phyloP scores from a whole-genome alignment of 1,139 yeast genomes.

The Saccharomyces hybrid region DNA sequence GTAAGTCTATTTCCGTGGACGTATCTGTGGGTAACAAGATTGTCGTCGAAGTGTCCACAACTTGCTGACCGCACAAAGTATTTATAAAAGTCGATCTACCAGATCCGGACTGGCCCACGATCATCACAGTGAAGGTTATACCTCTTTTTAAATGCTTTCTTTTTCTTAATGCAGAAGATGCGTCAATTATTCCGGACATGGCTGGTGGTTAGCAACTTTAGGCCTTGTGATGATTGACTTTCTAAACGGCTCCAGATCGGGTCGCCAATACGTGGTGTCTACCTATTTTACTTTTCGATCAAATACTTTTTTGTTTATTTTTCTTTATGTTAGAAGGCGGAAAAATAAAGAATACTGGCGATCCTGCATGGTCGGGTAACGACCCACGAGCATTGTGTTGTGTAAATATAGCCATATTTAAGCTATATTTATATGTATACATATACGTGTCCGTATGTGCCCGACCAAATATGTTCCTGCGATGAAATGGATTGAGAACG shows the following conservation, averaged over 20 bases:
- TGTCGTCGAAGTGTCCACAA: constrained; percentile 46
- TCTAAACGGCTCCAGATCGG: neutral
- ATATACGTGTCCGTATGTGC: neutral
- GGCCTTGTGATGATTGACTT: neutral
- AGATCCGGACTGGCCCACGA: constrained; percentile 70
- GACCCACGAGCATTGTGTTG: neutral
- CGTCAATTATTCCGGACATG: constrained; percentile 36
- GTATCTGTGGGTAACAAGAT: constrained; percentile 40
- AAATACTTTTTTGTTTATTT: neutral
- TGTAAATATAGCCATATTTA: neutral
- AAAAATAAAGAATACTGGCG: neutral
- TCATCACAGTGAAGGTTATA: constrained; percentile 74
- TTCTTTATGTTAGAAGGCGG: neutral
- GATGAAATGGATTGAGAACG: neutral
- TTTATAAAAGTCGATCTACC: constrained; percentile 84
- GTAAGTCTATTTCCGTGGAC: constrained; percentile 39
- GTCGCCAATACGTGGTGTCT: neutral
- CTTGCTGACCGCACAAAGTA: constrained; percentile 83
- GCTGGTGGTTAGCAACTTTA: neutral
- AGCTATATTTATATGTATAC: neutral
- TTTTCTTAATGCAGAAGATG: constrained; percentile 45
- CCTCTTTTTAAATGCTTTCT: constrained; percentile 82
- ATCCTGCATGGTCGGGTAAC: neutral
- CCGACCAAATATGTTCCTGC: neutral
- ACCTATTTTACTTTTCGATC: neutral